Conservation (phyloP, 345 rosid species). For the Moringa oleifera region DNA sequence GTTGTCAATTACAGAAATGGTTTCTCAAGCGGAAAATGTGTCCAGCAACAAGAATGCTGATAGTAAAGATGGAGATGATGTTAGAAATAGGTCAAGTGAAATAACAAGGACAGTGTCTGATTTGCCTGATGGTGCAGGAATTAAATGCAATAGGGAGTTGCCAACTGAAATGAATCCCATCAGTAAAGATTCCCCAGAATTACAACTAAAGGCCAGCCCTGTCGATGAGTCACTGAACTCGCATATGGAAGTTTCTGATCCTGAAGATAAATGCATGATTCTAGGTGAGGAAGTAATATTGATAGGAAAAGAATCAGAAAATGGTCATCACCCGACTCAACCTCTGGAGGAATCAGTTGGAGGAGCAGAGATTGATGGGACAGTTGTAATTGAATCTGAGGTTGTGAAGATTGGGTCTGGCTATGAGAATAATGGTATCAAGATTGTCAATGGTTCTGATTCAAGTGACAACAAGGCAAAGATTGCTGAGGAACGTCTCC, state of each 20-base stretch:
- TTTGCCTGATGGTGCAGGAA: constrained; percentile 4
- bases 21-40: constrained; percentile 8
- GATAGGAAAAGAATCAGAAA: constrained; percentile 17
- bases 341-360: constrained; percentile 3
- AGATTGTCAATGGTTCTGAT: too few species aligned
- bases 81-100: constrained; percentile 2
- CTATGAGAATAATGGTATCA: constrained; percentile 7
- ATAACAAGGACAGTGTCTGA: constrained; percentile 1
- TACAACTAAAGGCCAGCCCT: constrained; percentile 9
- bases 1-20: not conserved
- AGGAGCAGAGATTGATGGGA: constrained; percentile 11
- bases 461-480: not conserved
- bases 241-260: constrained; percentile 6
- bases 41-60: constrained; percentile 13
- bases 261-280: constrained; percentile 16
- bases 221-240: not conserved
- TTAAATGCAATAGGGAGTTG: constrained; percentile 13
- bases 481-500: constrained; percentile 12
- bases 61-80: constrained; percentile 8
- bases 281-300: constrained; percentile 3
- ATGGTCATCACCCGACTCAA: constrained; percentile 4
- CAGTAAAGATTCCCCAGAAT: constrained; percentile 12
- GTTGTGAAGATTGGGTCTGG: constrained; percentile 1
- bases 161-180: constrained; percentile 8
- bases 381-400: constrained; percentile 12